Percentiles rank a stretch among this genome's conserved stretches.
Evolutionary conservation across 2,329 filamentous ascomycete genomes (phyloP).

Genomic region (Colletotrichum endophyticum): DNA sequence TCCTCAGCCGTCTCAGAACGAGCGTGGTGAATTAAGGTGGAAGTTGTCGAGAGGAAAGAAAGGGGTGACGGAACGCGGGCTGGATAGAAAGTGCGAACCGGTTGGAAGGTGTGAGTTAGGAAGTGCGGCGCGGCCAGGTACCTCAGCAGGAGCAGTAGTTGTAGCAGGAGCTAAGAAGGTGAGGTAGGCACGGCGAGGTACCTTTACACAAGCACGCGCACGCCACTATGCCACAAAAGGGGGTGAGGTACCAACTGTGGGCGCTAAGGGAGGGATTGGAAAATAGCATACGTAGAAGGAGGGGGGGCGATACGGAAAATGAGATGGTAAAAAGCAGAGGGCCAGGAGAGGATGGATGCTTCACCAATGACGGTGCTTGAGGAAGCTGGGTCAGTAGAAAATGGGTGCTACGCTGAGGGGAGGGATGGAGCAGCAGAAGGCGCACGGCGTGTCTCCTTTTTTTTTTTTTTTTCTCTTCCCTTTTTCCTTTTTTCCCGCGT

Average conservation of each 20-base stretch:
- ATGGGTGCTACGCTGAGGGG: background rate
- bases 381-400: background rate
- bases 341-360: slow-evolving; percentile 13
- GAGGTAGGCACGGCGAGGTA: background rate
- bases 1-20: slow-evolving; percentile 2
- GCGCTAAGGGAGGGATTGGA: slow-evolving; percentile 8
- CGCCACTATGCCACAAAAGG: slow-evolving; percentile 16
- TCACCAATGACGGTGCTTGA: background rate
- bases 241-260: slow-evolving; percentile 13
- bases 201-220: slow-evolving; percentile 4
- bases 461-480: background rate
- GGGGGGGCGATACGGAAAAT: slow-evolving; percentile 18
- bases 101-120: background rate
- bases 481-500: background rate
- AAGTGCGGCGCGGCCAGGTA: background rate
- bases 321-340: slow-evolving; percentile 30
- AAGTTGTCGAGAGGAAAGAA: slow-evolving; percentile 4
- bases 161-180: background rate
- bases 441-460: background rate
- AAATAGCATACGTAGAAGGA: background rate
- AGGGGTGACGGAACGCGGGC: slow-evolving; percentile 20
- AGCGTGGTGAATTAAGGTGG: slow-evolving; percentile 15
- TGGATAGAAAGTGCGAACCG: slow-evolving; percentile 1
- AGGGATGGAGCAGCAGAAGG: background rate
- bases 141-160: background rate